Evolutionary conservation across 768 basidiomycete genomes (phyloP), one percentile per base, ranked within the genome.

Genomic region (Suillus decipiens): DNA sequence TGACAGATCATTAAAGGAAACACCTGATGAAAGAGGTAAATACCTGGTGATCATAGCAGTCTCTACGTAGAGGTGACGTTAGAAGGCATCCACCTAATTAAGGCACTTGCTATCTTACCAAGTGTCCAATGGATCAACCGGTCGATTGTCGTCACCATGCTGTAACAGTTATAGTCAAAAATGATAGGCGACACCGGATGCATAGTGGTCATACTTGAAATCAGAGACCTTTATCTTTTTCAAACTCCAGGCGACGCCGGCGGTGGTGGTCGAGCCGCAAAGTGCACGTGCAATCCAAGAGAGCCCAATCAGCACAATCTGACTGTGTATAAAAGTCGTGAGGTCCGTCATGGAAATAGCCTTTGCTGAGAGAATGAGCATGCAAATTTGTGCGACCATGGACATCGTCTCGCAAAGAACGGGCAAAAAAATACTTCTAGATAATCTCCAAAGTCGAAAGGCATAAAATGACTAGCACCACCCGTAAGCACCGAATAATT

Each of bases 361-460:
- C 15, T 12, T 33, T 9, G 10, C 33, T 22, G 56, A 45, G 39
- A 62, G 19, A 14, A 58, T 34, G 28, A 59, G 33, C 3, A 31
- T 57, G 22, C n/a, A 22, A 28, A 37, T 36, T 31, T 42, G 31
- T 15, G 43, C 42, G n/a, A 59, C 17, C 1, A 62, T 5, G 31
- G 39, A 39, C 15, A 58, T 19, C 11, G 7, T 22, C n/a, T 34
- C 37, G 43, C 61, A 62, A 19, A 62, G 47, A 15, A 58, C 6
- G 8, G 56, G 56, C 3, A 62, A 55, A 42, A 47, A 31, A 14
- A 24, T 2, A 1, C 33, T 58, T 36, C 31, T 17, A 37, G 43
- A 47, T 15, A 62, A 55, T 34, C 4, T 62, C 55, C 54, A 45
- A 19, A 62, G 53, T 31, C 61, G 61, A 36, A 33, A 62, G n/a